Evolutionary conservation across 2,329 filamentous ascomycete species (phyloP).

Genomic region (Penicillium oxalicum): DNA sequence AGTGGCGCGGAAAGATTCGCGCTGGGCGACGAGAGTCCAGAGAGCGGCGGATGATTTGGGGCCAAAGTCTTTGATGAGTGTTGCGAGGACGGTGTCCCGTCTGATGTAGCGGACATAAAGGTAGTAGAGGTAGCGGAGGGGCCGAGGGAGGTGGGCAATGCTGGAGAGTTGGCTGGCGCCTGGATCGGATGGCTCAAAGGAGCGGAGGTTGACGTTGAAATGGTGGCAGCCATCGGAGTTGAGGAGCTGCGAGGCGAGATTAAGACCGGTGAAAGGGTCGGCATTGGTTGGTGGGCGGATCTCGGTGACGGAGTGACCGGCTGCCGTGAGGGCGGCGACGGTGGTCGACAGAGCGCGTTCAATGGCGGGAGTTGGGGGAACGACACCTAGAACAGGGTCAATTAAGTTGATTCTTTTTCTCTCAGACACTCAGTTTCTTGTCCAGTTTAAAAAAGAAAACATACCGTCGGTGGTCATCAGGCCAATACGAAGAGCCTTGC

Average conservation of each 20-base stretch:
- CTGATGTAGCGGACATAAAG: conserved; percentile 82
- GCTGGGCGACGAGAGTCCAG: conserved; percentile 71
- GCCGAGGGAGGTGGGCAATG: conserved; percentile 66
- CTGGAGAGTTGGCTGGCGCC: conserved; percentile 70
- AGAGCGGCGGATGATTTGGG: conserved; percentile 70
- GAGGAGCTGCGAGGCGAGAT: conserved; percentile 71
- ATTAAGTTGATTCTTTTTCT: no score
- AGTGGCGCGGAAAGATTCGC: conserved; percentile 68
- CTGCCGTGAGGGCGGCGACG: conserved; percentile 59
- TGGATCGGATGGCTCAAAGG: conserved; percentile 71
- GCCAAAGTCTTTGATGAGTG: conserved; percentile 65
- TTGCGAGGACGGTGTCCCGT: conserved; percentile 70
- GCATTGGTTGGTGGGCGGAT: conserved; percentile 64
- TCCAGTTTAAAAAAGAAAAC: conserved; percentile 4
- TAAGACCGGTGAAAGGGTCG: conserved; percentile 69
- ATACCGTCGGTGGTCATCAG: conserved; percentile 67
- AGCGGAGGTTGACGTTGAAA: conserved; percentile 69
- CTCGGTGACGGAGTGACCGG: conserved; percentile 69
- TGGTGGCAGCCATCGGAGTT: conserved; percentile 79
- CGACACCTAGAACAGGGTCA: conserved; percentile 50
- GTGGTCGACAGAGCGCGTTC: conserved; percentile 66
- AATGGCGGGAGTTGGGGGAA: conserved; percentile 82
- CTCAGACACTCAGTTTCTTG: background rate
- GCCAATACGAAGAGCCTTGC: conserved; percentile 65
- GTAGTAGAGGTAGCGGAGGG: conserved; percentile 79